Percentiles rank a stretch among this genome's conserved stretches.
These are phyloP conservation scores for Podila horticola DNA, from an alignment of 192 early-diverging fungal genomes.

Conservation along the genomic window DNA sequence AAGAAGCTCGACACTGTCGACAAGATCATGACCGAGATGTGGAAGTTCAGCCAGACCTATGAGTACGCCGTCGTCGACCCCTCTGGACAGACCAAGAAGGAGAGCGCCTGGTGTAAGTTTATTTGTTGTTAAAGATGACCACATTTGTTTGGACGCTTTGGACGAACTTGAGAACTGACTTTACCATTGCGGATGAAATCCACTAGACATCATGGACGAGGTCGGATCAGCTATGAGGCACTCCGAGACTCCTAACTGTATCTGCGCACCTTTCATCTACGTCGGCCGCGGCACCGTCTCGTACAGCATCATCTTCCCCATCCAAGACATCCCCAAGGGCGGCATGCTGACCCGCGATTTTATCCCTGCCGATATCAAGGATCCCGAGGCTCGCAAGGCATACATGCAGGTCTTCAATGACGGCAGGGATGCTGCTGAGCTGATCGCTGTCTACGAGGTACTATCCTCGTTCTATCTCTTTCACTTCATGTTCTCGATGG, in stretches of 20 bases:
- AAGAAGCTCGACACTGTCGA: slow-evolving; percentile 39
- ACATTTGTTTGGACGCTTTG: background rate
- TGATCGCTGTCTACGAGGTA: slow-evolving; percentile 51
- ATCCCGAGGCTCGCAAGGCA: slow-evolving; percentile 56
- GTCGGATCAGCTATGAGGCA: slow-evolving; percentile 74
- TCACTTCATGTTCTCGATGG: background rate
- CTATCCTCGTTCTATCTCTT: background rate
- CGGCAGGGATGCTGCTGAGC: slow-evolving; percentile 34
- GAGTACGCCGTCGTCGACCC: slow-evolving; percentile 58
- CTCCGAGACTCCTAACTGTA: slow-evolving; percentile 66
- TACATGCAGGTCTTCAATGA: slow-evolving; percentile 63
- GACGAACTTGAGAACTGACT: background rate
- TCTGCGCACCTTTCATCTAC: slow-evolving; percentile 73
- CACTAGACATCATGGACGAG: slow-evolving; percentile 60
- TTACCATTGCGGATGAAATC: background rate
- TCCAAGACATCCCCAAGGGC: slow-evolving; percentile 60
- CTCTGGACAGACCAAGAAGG: slow-evolving; percentile 55
- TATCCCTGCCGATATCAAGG: slow-evolving; percentile 65
- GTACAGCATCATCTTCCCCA: slow-evolving; percentile 74
- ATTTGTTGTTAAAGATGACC: background rate
- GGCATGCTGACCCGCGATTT: slow-evolving; percentile 66
- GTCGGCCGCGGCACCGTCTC: slow-evolving; percentile 62
- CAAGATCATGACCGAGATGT: slow-evolving; percentile 55
- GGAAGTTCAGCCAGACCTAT: slow-evolving; percentile 63
- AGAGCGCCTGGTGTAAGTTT: slow-evolving; percentile 62